Percentiles rank a stretch among this genome's conserved stretches.
Evolutionary conservation across 192 early-diverging fungal genomes (phyloP).

Genomic region (Backusella morwellensis): DNA sequence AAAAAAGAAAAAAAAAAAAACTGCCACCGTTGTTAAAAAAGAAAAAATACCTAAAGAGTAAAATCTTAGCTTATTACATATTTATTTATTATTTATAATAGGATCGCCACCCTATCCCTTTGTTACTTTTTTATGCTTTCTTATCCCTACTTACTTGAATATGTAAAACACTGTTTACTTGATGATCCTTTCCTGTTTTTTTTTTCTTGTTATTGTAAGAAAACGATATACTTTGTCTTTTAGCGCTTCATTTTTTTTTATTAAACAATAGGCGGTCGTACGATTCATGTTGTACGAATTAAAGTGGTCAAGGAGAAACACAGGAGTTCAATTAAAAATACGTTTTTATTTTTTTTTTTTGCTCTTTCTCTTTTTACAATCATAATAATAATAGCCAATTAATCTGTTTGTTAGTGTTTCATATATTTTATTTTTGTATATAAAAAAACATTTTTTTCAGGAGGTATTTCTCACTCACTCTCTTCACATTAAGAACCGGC

Average conservation of each 20-base stretch:
- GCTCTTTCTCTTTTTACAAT: background rate
- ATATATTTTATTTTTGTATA: background rate
- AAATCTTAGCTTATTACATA: background rate
- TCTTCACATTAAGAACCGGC: background rate
- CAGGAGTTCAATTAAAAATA: slow-evolving; percentile 7
- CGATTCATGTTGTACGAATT: background rate
- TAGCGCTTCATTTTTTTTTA: background rate
- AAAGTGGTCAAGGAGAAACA: slow-evolving; percentile 5
- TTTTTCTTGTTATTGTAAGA: background rate
- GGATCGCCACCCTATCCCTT: slow-evolving; percentile 2
- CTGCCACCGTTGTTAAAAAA: background rate
- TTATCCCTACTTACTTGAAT: background rate
- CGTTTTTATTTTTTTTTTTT: background rate
- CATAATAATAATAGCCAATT: background rate
- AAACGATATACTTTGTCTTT: background rate
- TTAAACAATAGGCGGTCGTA: background rate
- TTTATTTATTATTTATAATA: slow-evolving; percentile 4
- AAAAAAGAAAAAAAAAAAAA: background rate
- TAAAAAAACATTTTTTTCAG: background rate
- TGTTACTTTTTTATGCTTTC: background rate
- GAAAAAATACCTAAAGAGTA: background rate
- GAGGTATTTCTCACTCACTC: background rate
- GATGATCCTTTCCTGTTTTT: background rate
- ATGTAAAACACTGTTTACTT: background rate
- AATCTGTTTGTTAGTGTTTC: background rate